Evolutionary conservation across 2,329 filamentous ascomycete genomes (phyloP).

Genomic region (Pseudocercospora pini-densiflorae): DNA sequence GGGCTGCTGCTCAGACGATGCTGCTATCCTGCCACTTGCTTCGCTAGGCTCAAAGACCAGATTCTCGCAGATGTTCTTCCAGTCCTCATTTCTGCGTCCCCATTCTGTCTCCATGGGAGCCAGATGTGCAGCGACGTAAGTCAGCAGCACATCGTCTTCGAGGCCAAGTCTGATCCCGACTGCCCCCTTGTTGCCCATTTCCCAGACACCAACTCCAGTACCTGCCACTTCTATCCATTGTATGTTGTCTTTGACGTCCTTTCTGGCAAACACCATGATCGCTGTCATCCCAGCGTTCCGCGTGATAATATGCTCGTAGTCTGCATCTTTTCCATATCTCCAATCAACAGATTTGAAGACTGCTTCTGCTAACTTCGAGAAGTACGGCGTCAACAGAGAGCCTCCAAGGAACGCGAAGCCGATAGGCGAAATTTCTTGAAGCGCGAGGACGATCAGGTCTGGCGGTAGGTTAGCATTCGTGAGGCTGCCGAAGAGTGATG

Average conservation of each 20-base stretch:
- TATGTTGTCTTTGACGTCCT: constrained; percentile 62
- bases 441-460: constrained; percentile 67
- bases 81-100: constrained; percentile 80
- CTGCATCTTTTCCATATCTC: constrained; percentile 65
- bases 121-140: constrained; percentile 86
- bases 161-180: constrained; percentile 77
- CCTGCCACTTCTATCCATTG: constrained; percentile 74
- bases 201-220: constrained; percentile 80
- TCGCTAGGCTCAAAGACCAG: constrained; percentile 66
- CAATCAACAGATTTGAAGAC: constrained; percentile 48
- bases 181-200: constrained; percentile 96
- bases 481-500: constrained; percentile 56
- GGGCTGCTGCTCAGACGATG: constrained; percentile 28
- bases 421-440: constrained; percentile 90
- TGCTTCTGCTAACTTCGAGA: constrained; percentile 71
- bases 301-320: constrained; percentile 71
- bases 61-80: constrained; percentile 79
- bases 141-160: constrained; percentile 62
- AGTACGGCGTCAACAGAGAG: constrained; percentile 76
- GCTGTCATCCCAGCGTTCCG: constrained; percentile 88
- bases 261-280: constrained; percentile 80
- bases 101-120: constrained; percentile 84
- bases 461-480: constrained; percentile 58
- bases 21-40: constrained; percentile 23
- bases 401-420: constrained; percentile 84